These are phyloP conservation scores for Porogramme epimiltina DNA, from an alignment of 1,284 basidiomycete genomes.

Conservation along the genomic window DNA sequence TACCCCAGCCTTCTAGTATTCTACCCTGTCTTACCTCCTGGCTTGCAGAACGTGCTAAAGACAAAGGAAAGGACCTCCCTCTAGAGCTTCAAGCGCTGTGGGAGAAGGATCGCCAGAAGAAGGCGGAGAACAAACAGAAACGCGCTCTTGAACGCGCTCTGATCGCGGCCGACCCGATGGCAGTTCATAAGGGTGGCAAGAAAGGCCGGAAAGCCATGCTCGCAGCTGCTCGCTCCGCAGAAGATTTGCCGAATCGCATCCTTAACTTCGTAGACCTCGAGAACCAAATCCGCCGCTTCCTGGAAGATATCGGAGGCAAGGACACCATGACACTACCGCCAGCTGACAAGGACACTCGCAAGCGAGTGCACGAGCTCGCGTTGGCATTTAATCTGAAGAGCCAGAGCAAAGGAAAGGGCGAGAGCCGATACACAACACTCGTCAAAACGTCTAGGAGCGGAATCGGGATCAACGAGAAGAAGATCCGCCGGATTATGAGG, in stretches of 20 bases:
- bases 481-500: slow-evolving; percentile 58
- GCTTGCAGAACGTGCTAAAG: slow-evolving; percentile 54
- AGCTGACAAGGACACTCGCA: slow-evolving; percentile 71
- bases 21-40: background rate
- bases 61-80: slow-evolving; percentile 63
- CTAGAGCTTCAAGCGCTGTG: slow-evolving; percentile 71
- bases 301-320: slow-evolving; percentile 52
- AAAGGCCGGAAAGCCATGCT: slow-evolving; percentile 68
- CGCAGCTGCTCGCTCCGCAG: slow-evolving; percentile 51
- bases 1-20: too few species aligned
- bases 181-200: slow-evolving; percentile 62
- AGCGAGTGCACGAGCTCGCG: slow-evolving; percentile 78
- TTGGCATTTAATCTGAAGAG: slow-evolving; percentile 77
- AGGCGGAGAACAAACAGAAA: slow-evolving; percentile 74
- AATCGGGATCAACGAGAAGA: slow-evolving; percentile 52
- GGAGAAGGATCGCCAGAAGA: slow-evolving; percentile 80
- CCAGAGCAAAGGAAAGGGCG: slow-evolving; percentile 70
- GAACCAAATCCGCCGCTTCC: slow-evolving; percentile 70
- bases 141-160: slow-evolving; percentile 61
- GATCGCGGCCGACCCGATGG: slow-evolving; percentile 55
- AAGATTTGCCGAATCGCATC: slow-evolving; percentile 51
- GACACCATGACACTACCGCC: slow-evolving; percentile 71
- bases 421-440: slow-evolving; percentile 67
- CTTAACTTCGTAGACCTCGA: slow-evolving; percentile 64
- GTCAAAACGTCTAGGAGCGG: slow-evolving; percentile 65